These are phyloP conservation scores for Ceratobasidium sp. DNA, from an alignment of 1,284 basidiomycete genomes.

Conservation along the genomic window DNA sequence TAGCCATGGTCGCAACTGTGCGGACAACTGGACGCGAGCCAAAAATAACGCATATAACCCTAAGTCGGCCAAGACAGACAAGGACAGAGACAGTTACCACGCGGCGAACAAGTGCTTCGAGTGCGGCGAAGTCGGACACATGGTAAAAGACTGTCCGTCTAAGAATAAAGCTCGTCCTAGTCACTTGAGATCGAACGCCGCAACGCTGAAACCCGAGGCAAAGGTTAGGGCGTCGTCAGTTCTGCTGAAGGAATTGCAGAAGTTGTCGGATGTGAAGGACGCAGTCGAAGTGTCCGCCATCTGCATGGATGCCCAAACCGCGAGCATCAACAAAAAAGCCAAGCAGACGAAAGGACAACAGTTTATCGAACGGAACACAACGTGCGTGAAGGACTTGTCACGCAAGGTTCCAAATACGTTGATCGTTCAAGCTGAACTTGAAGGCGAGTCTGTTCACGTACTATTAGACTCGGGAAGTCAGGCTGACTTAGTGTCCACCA, in stretches of 20 bases:
- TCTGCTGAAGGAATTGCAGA: neutral
- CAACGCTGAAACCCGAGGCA: neutral
- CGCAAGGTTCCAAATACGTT: neutral
- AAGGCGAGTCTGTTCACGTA: constrained; percentile 35
- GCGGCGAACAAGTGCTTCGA: constrained; percentile 40
- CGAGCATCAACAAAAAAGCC: neutral
- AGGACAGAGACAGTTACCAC: constrained; percentile 4
- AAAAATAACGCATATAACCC: neutral
- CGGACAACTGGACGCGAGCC: neutral
- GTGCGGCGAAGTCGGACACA: constrained; percentile 33
- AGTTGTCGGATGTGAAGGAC: neutral
- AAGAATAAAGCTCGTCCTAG: constrained; percentile 1
- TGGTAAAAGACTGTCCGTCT: constrained; percentile 31
- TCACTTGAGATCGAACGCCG: neutral
- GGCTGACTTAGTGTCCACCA: constrained; percentile 37
- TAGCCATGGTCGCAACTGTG: neutral
- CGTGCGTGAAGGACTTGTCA: constrained; percentile 6
- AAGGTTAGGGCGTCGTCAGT: neutral
- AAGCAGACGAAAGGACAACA: constrained; percentile 46
- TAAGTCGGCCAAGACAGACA: neutral
- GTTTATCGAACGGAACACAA: constrained; percentile 44
- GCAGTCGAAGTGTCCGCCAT: neutral
- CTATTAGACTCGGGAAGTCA: constrained; percentile 49
- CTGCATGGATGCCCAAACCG: neutral
- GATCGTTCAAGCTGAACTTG: neutral